Evolutionary conservation across 495 filamentous ascomycete species (phyloP).

Genomic region (Neurospora tetrasperma): DNA sequence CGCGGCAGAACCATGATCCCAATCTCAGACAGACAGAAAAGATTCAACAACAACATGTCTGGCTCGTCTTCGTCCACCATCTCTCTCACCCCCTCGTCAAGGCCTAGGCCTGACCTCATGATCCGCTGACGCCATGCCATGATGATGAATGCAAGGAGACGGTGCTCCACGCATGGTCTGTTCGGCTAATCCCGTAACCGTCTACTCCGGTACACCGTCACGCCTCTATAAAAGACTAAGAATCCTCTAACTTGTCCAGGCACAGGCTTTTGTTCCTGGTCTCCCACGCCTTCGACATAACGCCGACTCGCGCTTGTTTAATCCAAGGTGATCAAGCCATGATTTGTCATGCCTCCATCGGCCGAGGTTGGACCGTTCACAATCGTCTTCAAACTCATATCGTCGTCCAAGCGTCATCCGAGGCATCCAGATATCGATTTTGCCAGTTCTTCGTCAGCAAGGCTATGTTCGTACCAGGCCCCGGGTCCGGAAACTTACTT

Average conservation of each 20-base stretch:
- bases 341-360: not conserved
- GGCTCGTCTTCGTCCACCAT: not conserved
- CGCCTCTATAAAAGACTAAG: not conserved
- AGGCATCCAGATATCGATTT: not conserved
- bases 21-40: not conserved
- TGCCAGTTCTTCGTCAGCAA: not conserved
- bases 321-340: not conserved
- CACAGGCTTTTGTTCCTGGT: not conserved
- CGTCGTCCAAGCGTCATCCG: not conserved
- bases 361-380: not conserved
- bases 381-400: not conserved
- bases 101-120: not conserved
- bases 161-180: not conserved
- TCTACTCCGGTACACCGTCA: not conserved
- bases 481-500: not conserved
- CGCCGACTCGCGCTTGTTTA: not conserved
- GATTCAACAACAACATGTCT: not conserved
- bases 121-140: not conserved
- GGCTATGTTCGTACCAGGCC: not conserved
- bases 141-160: not conserved
- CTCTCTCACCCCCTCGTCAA: not conserved
- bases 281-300: not conserved
- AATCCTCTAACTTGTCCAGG: not conserved
- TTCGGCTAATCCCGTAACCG: not conserved
- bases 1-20: not conserved